Base-by-base conservation (phyloP, 1,139 yeast genomes). In the Lodderomyces beijingensis region DNA sequence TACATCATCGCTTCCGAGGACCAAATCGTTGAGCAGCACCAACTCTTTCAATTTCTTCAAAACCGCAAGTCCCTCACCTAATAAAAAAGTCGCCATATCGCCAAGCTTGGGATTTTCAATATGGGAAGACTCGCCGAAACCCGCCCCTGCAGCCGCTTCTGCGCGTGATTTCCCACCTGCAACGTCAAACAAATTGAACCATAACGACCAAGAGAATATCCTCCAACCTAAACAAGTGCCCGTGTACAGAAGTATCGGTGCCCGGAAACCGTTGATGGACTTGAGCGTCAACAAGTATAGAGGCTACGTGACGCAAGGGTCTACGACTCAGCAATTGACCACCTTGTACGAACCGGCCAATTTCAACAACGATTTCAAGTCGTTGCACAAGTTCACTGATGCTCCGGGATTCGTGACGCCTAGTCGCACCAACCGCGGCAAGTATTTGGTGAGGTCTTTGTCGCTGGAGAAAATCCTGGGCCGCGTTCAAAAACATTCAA, bases 191-290 rank as follows among this genome's bases (percentile, higher is more conserved):
- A 53, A 48, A 37, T 46, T 41, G 21, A 53, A 53, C 37, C 60
- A 58, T 39, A 52, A 52, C 37, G 71, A 68, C 46, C 72, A 68
- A 47, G 74, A 68, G 43, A 68, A 68, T 41, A 59, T 66, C 30
- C 54, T 68, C 41, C 73, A 65, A 48, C 73, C 73, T 14, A 59
- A 57, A 41, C 46, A 47, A 26, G 42, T 47, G 33, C 15, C 9
- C 9, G 20, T 16, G 4, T 19, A 12, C 16, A 28, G 34, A 33
- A 12, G 28, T 25, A 9, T 19, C 22, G 27, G 25, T 10, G 12
- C 19, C n/a, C 54, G 72, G 42, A 37, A 28, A 11, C 70, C 72
- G 1, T 59, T 68, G 43, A 43, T 47, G 14, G 51, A 55, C 32
- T 57, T 68, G 41, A 51, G 51, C 41, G 56, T 61, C 13, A 43